phyloP scores from a whole-genome alignment of 2,329 filamentous ascomycete species.

The Penicillium sp. region DNA sequence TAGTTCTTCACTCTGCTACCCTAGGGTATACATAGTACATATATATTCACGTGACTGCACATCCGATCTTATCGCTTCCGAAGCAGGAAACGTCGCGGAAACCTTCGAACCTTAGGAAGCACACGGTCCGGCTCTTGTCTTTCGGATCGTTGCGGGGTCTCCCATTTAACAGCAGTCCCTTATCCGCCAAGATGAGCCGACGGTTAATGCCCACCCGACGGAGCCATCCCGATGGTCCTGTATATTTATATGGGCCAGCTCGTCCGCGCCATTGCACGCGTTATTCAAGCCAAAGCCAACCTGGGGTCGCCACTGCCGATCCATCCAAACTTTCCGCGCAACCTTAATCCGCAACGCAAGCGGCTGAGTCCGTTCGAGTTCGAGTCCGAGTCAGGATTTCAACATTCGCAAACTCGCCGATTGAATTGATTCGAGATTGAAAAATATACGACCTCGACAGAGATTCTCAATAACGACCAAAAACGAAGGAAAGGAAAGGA shows the following conservation, averaged over 20 bases:
- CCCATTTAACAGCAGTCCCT: not conserved
- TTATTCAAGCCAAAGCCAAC: not conserved
- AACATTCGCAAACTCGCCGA: not conserved
- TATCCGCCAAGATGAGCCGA: not conserved
- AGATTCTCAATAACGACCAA: not conserved
- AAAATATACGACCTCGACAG: not conserved
- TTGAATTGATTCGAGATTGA: not conserved
- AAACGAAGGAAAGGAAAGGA: not conserved
- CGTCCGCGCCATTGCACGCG: not conserved
- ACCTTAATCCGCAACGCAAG: not conserved
- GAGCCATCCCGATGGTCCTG: slow-evolving; percentile 3
- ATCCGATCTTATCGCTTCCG: slow-evolving; percentile 20
- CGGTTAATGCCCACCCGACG: slow-evolving; percentile 2
- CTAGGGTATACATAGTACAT: too few species aligned
- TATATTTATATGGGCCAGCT: too few species aligned
- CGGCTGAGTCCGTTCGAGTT: too few species aligned
- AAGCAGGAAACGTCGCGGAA: not conserved
- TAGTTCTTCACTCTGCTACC: too few species aligned
- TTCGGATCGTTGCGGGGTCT: slow-evolving; percentile 7
- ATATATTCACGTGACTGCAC: slow-evolving; percentile 8
- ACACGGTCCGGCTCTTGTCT: not conserved
- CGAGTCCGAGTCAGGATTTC: not conserved
- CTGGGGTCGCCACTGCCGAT: slow-evolving; percentile 1
- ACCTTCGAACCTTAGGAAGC: slow-evolving; percentile 1
- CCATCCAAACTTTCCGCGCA: slow-evolving; percentile 1